Base-by-base conservation (phyloP, 192 early-diverging fungal genomes). In the Radiomyces spectabilis region DNA sequence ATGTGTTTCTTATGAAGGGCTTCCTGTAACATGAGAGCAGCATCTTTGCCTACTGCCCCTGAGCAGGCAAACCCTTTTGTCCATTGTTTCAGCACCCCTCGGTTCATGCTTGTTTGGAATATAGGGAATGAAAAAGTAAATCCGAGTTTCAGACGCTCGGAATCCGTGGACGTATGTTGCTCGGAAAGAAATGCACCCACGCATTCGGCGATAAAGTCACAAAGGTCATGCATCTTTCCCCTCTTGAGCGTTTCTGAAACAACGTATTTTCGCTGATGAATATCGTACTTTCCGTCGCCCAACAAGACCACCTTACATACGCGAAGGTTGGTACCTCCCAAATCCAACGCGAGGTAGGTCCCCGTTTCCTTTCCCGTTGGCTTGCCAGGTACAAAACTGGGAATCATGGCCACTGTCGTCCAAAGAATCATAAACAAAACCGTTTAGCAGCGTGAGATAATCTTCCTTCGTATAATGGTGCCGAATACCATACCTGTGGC, bases 41-140 rank as follows among this genome's bases (percentile, higher is more conserved):
- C 85, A n/a, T 63, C 68, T 39, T 83, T 76, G 33, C 84, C 86
- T 6, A 92, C 82, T 41, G 85, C 86, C 41, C 86, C 88, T 8
- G 73, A 30, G 41, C 74, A 76, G 8, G 72, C 66, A 69, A 94
- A 96, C 16, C 94, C 93, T 76, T 98, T 98, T 68, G 90, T 95
- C 85, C 87, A 87, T 49, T 70, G 58, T 19, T 82, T 75, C 41
- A 90, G 61, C 16, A 61, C 79, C 18, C 85, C 87, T 5, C 78
- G 72, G 41, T 83, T 69, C 47, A 90, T 81, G 42, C 76, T 63
- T 1, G 81, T 85, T 66, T 98, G 95, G 43, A 78, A 66, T 63
- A 96, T 83, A 26, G 95, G 92, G 69, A 95, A 98, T 18, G 88
- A 91, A 72, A 98, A 98, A 6, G 95, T 98, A 66, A 91, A 98